Evolutionary conservation across 768 basidiomycete species (phyloP).

Genomic region (Lentinus brumalis): DNA sequence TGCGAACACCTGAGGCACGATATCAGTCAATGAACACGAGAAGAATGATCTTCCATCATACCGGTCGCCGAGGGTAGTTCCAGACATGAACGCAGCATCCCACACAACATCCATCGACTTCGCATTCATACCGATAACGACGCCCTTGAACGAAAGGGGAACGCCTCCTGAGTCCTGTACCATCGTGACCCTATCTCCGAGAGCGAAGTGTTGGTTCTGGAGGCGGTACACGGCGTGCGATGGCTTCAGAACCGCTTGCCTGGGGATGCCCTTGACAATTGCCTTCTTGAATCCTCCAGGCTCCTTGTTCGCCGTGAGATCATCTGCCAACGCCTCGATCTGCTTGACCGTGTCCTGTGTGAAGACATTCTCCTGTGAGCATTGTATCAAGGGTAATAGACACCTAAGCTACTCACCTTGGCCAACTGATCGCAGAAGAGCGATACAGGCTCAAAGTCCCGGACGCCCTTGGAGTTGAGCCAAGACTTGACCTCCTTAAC

Average conservation of each 20-base stretch:
- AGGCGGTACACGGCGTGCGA: constrained; percentile 86
- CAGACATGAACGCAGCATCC: constrained; percentile 96
- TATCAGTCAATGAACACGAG: constrained; percentile 3
- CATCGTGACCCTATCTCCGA: constrained; percentile 96
- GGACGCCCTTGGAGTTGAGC: constrained; percentile 84
- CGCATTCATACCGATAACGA: constrained; percentile 85
- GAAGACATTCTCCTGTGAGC: background rate
- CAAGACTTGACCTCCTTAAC: constrained; percentile 81
- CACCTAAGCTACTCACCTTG: constrained; percentile 54
- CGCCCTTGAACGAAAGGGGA: constrained; percentile 88
- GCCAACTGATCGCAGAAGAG: constrained; percentile 90
- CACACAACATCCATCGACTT: constrained; percentile 94
- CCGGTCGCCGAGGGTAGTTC: constrained; percentile 83
- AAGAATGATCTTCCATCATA: constrained; percentile 35
- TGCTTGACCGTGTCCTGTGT: constrained; percentile 72
- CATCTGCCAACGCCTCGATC: constrained; percentile 78
- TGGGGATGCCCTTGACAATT: constrained; percentile 90
- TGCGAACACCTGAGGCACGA: constrained; percentile 69
- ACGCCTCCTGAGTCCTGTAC: constrained; percentile 94
- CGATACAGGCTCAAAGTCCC: constrained; percentile 90
- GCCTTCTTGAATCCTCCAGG: constrained; percentile 79
- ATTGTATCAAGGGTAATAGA: background rate
- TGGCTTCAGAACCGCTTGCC: constrained; percentile 92
- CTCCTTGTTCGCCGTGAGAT: constrained; percentile 60
- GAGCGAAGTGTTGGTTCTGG: constrained; percentile 82